Evolutionary conservation across 495 filamentous ascomycete species (phyloP).

Genomic region (Articulospora tetracladia): DNA sequence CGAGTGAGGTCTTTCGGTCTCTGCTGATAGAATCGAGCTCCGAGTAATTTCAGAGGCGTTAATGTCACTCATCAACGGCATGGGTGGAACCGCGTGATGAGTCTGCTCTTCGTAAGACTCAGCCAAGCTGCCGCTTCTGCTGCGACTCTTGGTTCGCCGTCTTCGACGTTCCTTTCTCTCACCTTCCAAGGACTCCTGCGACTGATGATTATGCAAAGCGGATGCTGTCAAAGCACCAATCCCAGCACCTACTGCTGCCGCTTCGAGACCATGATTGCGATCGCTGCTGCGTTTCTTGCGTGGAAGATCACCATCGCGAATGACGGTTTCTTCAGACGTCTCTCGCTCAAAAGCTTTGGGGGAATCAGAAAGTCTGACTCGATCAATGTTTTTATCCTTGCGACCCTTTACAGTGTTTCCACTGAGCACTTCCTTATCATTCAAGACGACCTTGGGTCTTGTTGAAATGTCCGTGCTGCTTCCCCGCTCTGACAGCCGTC

Average conservation of each 20-base stretch:
- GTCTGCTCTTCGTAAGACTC: slow-evolving; percentile 28
- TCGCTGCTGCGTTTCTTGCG: slow-evolving; percentile 58
- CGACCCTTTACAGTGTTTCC: slow-evolving; percentile 50
- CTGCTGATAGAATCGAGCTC: slow-evolving; percentile 81
- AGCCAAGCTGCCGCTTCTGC: slow-evolving; percentile 52
- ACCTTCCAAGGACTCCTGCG: slow-evolving; percentile 53
- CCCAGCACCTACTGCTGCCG: slow-evolving; percentile 51
- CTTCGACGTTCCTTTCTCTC: slow-evolving; percentile 39
- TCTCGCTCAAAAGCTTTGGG: slow-evolving; percentile 23
- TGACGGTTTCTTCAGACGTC: slow-evolving; percentile 36
- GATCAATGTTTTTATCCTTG: slow-evolving; percentile 42
- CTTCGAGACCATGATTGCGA: slow-evolving; percentile 41
- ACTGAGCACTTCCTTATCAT: slow-evolving; percentile 55
- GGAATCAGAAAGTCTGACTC: slow-evolving; percentile 29
- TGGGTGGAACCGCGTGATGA: slow-evolving; percentile 42
- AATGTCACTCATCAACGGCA: slow-evolving; percentile 83
- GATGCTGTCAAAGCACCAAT: slow-evolving; percentile 58
- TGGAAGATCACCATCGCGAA: slow-evolving; percentile 47
- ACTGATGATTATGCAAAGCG: slow-evolving; percentile 63
- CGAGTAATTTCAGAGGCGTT: slow-evolving; percentile 82
- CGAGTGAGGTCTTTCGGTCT: slow-evolving; percentile 67
- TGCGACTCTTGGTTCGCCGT: slow-evolving; percentile 45
- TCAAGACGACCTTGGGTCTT: slow-evolving; percentile 62
- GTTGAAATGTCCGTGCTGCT: slow-evolving; percentile 64
- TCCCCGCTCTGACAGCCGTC: slow-evolving; percentile 62